Evolutionary conservation across 768 basidiomycete genomes (phyloP).

Genomic region (Daedaleopsis nitida): DNA sequence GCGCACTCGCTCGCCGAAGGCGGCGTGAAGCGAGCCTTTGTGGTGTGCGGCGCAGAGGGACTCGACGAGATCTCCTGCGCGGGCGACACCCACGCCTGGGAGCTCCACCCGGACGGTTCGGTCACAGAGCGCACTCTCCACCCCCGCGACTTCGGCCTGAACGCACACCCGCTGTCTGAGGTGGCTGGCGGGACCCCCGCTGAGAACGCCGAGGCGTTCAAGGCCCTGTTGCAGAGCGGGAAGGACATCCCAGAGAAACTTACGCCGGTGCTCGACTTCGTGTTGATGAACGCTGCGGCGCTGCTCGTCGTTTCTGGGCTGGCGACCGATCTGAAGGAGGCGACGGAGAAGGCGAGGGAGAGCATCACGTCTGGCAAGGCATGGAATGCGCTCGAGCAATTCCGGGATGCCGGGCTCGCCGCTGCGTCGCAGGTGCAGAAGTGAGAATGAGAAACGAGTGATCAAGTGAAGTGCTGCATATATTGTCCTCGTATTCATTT

Average conservation of each 20-base stretch:
- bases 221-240: constrained; percentile 59
- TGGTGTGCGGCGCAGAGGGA: constrained; percentile 91
- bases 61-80: constrained; percentile 97
- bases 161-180: constrained; percentile 62
- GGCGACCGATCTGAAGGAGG: constrained; percentile 39
- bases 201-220: constrained; percentile 82
- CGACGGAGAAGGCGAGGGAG: constrained; percentile 24
- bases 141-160: constrained; percentile 78
- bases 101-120: constrained; percentile 60
- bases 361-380: constrained; percentile 33
- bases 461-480: not conserved
- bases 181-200: constrained; percentile 75
- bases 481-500: not conserved
- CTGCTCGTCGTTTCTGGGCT: constrained; percentile 83
- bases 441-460: constrained; percentile 55
- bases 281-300: constrained; percentile 89
- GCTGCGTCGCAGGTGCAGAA: constrained; percentile 19
- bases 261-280: constrained; percentile 77
- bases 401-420: constrained; percentile 44
- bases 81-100: constrained; percentile 86
- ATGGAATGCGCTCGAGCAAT: constrained; percentile 33
- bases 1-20: constrained; percentile 71
- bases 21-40: constrained; percentile 81
- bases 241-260: constrained; percentile 55
- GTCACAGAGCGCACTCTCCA: constrained; percentile 65